Base-by-base conservation (phyloP, 23 red algal genomes). In the Gracilaria vermiculophylla region DNA sequence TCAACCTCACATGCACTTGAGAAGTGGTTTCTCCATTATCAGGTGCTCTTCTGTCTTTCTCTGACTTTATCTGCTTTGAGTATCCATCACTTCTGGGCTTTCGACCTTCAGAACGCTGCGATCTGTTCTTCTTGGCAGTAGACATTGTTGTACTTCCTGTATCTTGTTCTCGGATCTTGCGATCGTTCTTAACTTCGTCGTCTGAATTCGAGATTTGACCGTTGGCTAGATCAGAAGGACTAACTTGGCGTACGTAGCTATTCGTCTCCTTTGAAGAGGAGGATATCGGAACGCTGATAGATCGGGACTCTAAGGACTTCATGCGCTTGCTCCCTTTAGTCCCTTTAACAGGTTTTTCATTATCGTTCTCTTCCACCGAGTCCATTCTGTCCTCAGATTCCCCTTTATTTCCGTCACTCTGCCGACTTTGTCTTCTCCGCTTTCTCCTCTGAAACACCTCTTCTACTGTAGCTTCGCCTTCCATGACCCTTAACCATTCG, bases 401-500 rank as follows among this genome's bases (percentile, higher is more conserved):
- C 17, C 5, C 0, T 79, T 54, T 79, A n/a, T 60, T 79, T 0
- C 67, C 24, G 23, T 73, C 67, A 14, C 50, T 79, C 76, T 79
- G 76, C 27, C 73, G 73, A 28, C 47, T 66, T 44, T 54, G 17
- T 19, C 35, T 70, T 28, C 87, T 74, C 14, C 44, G n/a, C 43
- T 91, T 80, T 29, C 87, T 56, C 36, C 56, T 69, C 60, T 81
- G 70, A 19, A 91, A 58, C 12, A 75, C 74, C 37, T 91, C 87
- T 53, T 91, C 87, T 27, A 86, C 49, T 16, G 72, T 78, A 36
- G 73, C 52, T 31, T 84, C 90, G 16, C 81, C 90, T 51, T 93
- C 90, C 80, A 86, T 69, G 19, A 85, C 81, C 24, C 60, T 75
- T 36, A 93, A n/a, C 70, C 79, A 93, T 52, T 93, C 90, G n/a